Percentiles rank a stretch among this genome's conserved stretches.
Evolutionary conservation across 2,329 filamentous ascomycete species (phyloP).

Genomic region (Mollisiaceae sp.): DNA sequence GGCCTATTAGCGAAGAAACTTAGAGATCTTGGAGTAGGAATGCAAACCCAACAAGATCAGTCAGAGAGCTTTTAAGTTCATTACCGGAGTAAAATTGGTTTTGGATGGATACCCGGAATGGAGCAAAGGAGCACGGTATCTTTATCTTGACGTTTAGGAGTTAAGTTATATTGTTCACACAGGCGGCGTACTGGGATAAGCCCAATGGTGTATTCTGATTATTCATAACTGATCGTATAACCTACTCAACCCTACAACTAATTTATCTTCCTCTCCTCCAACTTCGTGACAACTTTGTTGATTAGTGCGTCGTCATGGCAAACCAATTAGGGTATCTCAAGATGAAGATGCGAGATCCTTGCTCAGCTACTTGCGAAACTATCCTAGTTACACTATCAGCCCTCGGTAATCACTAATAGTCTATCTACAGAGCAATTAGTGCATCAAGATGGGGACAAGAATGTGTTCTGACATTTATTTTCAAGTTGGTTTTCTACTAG

Average conservation of each 20-base stretch:
- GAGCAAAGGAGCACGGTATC: constrained; percentile 22
- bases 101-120: constrained; percentile 35
- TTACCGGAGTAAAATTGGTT: constrained; percentile 34
- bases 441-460: neutral
- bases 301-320: neutral
- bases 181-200: constrained; percentile 4
- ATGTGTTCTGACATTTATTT: neutral
- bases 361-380: constrained; percentile 21
- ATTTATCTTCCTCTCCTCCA: neutral
- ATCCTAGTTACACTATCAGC: constrained; percentile 22
- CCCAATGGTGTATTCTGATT: constrained; percentile 1
- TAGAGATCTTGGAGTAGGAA: constrained; percentile 50
- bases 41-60: constrained; percentile 27
- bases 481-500: constrained; percentile 8
- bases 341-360: constrained; percentile 10
- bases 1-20: constrained; percentile 73
- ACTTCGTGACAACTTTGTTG: neutral
- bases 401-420: constrained; percentile 17
- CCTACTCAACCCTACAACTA: neutral
- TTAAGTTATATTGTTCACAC: neutral
- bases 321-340: constrained; percentile 4
- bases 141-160: constrained; percentile 7
- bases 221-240: neutral
- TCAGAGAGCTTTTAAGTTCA: constrained; percentile 32
- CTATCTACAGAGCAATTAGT: constrained; percentile 13